Evolutionary conservation across 2,329 filamentous ascomycete species (phyloP), one percentile per base, ranked within the genome.

Genomic region (Fusarium beomiforme): DNA sequence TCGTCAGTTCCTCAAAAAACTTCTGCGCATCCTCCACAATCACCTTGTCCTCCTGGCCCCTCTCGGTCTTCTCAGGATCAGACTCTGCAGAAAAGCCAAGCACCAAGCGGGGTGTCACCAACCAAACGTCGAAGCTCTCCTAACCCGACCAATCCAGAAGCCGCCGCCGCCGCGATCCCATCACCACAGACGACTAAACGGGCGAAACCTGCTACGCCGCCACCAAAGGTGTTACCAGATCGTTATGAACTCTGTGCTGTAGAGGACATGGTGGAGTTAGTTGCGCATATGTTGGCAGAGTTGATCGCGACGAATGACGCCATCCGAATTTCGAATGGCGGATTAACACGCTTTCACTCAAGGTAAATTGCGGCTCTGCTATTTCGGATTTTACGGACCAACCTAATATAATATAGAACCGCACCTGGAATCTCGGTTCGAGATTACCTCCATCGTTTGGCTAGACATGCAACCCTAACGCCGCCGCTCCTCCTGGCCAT

Each of bases 401-500:
- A 37, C 64, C 75, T 80, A 62, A 79, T 72, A 56, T 53, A 37
- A 67, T 77, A 55, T 57, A 88, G 87, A 70, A 89, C 88, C 6
- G 83, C 96, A 3, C 96, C 96, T 11, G 95, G 93, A 56, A 99
- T 99, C 65, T 97, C 94, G 29, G 95, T 99, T 34, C 87, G 92
- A 68, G 96, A 99, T 80, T 99, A 99, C 79, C 88, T 99, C 37
- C 93, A 96, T 77, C 91, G 96, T 70, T 86, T 99, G 63, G 96
- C 97, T 26, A 94, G 94, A 64, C 96, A 99, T 79, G 96, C 96
- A 29, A 98, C 95, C 0, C 87, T 99, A 6, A 94, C 94, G 10
- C 95, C 96, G 16, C 95, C 96, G 1, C 92, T 99, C 54, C 87
- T 99, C n/a, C 89, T 99, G 37, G 96, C 95, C 75, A 98, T 99